These are phyloP conservation scores for Fusarium buxicola DNA, from an alignment of 2,329 filamentous ascomycete species.

Conservation along the genomic window DNA sequence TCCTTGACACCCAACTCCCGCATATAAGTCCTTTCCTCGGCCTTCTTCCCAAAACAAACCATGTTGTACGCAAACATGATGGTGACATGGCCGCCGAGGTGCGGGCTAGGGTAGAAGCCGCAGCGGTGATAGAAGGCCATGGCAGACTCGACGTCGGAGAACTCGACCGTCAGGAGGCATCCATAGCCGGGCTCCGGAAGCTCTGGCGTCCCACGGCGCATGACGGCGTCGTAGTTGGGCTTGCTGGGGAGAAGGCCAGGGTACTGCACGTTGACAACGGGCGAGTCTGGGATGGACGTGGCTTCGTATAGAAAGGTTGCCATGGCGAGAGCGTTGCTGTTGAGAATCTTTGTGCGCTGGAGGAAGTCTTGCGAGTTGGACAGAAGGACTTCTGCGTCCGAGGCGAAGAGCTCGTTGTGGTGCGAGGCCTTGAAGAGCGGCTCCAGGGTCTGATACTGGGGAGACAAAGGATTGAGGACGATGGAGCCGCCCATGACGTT, in stretches of 20 bases:
- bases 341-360: slow-evolving; percentile 52
- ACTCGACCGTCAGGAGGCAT: slow-evolving; percentile 65
- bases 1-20: slow-evolving; percentile 52
- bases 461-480: slow-evolving; percentile 61
- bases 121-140: slow-evolving; percentile 62
- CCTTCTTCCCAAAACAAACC: slow-evolving; percentile 55
- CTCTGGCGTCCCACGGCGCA: slow-evolving; percentile 55
- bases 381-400: slow-evolving; percentile 60
- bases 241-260: slow-evolving; percentile 53
- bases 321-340: slow-evolving; percentile 59
- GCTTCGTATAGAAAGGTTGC: slow-evolving; percentile 52
- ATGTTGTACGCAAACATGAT: slow-evolving; percentile 62
- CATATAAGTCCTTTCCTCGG: slow-evolving; percentile 53
- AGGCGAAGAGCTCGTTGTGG: slow-evolving; percentile 60
- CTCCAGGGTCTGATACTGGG: slow-evolving; percentile 53
- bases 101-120: slow-evolving; percentile 63
- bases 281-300: slow-evolving; percentile 47
- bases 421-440: slow-evolving; percentile 45
- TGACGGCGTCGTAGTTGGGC: slow-evolving; percentile 50
- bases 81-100: slow-evolving; percentile 65
- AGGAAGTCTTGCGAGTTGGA: slow-evolving; percentile 60
- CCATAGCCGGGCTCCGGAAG: slow-evolving; percentile 65
- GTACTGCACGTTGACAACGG: slow-evolving; percentile 58
- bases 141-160: slow-evolving; percentile 55
- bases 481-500: slow-evolving; percentile 66